Evolutionary conservation across 495 filamentous ascomycete species (phyloP).

Genomic region (Podospora sp.): DNA sequence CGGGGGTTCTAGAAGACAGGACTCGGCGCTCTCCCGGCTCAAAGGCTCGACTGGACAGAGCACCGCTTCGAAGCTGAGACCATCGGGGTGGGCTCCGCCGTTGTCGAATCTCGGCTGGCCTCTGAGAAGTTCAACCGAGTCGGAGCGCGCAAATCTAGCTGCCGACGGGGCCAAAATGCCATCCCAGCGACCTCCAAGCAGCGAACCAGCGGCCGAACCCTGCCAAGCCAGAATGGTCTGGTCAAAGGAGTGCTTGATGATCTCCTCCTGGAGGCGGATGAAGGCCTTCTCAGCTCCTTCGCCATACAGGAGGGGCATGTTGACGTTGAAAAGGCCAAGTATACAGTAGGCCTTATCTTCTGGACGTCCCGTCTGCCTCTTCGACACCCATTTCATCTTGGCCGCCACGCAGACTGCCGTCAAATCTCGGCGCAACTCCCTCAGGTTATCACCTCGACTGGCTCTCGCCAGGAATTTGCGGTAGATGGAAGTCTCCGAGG

Average conservation of each 20-base stretch:
- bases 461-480: neutral
- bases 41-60: neutral
- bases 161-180: constrained; percentile 4
- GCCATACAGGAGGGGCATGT: constrained; percentile 19
- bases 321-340: constrained; percentile 17
- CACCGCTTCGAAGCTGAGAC: neutral
- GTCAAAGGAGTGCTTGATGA: constrained; percentile 13
- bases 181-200: constrained; percentile 2
- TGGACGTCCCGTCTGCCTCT: neutral
- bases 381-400: constrained; percentile 20
- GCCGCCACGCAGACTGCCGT: constrained; percentile 4
- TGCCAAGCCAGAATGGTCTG: constrained; percentile 8
- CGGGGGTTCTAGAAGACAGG: neutral
- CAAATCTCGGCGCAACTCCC: neutral
- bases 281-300: constrained; percentile 21
- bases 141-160: neutral
- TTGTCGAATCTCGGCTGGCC: neutral
- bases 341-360: constrained; percentile 20
- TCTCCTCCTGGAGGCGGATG: constrained; percentile 17
- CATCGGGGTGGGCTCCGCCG: neutral
- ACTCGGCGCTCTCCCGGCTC: neutral
- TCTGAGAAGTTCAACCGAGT: neutral
- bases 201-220: neutral
- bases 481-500: constrained; percentile 18
- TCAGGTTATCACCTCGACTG: neutral